Evolutionary conservation across 805 yeast genomes (phyloP).

Genomic region (Hanseniaspora vineae): DNA sequence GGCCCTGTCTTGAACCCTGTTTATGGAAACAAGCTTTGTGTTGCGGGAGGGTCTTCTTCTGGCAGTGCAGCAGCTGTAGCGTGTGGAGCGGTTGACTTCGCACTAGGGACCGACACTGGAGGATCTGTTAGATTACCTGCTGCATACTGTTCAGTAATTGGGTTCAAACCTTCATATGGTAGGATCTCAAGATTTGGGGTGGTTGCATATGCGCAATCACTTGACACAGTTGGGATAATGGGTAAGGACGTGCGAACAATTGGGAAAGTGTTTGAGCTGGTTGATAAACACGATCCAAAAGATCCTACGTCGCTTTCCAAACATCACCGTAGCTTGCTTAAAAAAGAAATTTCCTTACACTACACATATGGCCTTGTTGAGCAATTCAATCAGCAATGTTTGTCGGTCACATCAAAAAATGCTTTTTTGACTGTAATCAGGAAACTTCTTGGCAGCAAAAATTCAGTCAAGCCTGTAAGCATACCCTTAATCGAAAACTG

Average conservation of each 20-base stretch:
- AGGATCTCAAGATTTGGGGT: slow-evolving; percentile 87
- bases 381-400: slow-evolving; percentile 48
- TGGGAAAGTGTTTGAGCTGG: slow-evolving; percentile 34
- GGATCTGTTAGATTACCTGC: slow-evolving; percentile 93
- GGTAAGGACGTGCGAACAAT: slow-evolving; percentile 36
- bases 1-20: slow-evolving; percentile 50
- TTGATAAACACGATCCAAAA: slow-evolving; percentile 51
- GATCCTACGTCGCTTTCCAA: slow-evolving; percentile 64
- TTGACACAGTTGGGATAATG: slow-evolving; percentile 87
- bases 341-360: slow-evolving; percentile 3
- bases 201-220: slow-evolving; percentile 80
- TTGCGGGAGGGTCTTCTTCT: slow-evolving; percentile 90
- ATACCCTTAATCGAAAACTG: slow-evolving; percentile 55
- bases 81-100: slow-evolving; percentile 37
- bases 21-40: slow-evolving; percentile 24
- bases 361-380: slow-evolving; percentile 59
- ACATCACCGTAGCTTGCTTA: slow-evolving; percentile 19
- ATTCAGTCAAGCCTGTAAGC: slow-evolving; percentile 41
- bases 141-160: slow-evolving; percentile 68
- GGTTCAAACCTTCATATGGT: slow-evolving; percentile 92
- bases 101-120: slow-evolving; percentile 94
- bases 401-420: slow-evolving; percentile 33
- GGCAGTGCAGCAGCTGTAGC: slow-evolving; percentile 93
- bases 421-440: slow-evolving; percentile 36
- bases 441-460: slow-evolving; percentile 33